phyloP scores from a whole-genome alignment of 306 rosid species.

The Ormosia semicastrata region DNA sequence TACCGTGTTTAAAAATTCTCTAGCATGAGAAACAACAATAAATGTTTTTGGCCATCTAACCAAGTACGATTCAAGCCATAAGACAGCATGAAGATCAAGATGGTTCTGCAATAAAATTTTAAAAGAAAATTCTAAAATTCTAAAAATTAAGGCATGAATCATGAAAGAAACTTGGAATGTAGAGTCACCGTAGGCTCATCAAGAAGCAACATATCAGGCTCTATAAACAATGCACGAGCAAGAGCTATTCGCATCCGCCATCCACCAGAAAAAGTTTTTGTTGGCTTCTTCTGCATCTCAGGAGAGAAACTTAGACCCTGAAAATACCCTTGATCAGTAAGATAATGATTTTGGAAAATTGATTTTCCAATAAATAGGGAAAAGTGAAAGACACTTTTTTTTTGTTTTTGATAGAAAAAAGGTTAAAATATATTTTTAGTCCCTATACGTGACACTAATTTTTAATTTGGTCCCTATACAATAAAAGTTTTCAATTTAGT shows the following conservation, averaged over 20 bases:
- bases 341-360: constrained; percentile 11
- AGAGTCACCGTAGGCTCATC: constrained; percentile 91
- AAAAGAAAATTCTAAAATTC: not conserved
- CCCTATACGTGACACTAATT: too few species aligned
- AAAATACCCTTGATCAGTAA: constrained; percentile 20
- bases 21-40: constrained; percentile 97
- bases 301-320: constrained; percentile 96
- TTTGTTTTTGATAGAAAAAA: too few species aligned
- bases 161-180: constrained; percentile 3
- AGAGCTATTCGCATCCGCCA: constrained; percentile 99
- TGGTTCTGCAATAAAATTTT: constrained; percentile 68
- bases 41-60: constrained; percentile 97
- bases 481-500: too few species aligned
- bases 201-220: constrained; percentile 91
- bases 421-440: too few species aligned
- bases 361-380: not conserved
- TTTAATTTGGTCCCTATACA: too few species aligned
- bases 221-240: constrained; percentile 94
- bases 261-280: constrained; percentile 96
- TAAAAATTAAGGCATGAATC: constrained; percentile 20
- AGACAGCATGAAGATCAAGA: constrained; percentile 99
- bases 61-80: constrained; percentile 91
- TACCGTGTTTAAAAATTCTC: constrained; percentile 98
- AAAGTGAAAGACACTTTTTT: too few species aligned
- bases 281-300: constrained; percentile 88